Evolutionary conservation across 2,329 filamentous ascomycete genomes (phyloP).

Genomic region (Epichloe sibirici): DNA sequence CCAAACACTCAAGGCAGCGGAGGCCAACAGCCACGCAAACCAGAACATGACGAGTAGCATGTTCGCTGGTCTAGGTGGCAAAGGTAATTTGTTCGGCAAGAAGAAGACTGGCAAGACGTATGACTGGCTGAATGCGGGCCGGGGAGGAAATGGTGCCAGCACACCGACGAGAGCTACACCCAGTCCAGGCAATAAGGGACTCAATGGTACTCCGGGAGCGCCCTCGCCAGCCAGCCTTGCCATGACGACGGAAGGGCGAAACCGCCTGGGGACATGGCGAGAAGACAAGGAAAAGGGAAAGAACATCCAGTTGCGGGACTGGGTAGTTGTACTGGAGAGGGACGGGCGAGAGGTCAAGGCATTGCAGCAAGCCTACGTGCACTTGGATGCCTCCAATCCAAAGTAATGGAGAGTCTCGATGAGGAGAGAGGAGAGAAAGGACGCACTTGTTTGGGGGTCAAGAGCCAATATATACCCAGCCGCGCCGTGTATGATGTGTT

Average conservation of each 20-base stretch:
- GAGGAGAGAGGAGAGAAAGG: not conserved
- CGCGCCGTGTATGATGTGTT: not conserved
- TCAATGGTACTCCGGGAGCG: conserved; percentile 20
- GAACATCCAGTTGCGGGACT: conserved; percentile 75
- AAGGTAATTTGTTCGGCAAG: conserved; percentile 43
- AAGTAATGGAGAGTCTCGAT: conserved; percentile 16
- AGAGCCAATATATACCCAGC: conserved; percentile 8
- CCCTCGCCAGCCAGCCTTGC: conserved; percentile 21
- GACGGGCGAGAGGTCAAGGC: conserved; percentile 58
- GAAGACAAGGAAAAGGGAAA: conserved; percentile 67
- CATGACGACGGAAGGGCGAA: conserved; percentile 45
- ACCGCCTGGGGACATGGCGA: conserved; percentile 60
- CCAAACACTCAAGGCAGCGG: conserved; percentile 62
- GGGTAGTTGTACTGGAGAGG: conserved; percentile 65
- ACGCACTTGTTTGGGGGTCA: not conserved
- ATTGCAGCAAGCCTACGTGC: conserved; percentile 45
- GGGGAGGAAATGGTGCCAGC: conserved; percentile 39
- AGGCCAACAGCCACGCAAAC: conserved; percentile 66
- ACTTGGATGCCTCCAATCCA: conserved; percentile 37
- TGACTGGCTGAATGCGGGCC: conserved; percentile 55
- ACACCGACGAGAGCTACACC: conserved; percentile 31
- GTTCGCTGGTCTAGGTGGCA: conserved; percentile 53
- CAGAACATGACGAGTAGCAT: conserved; percentile 75
- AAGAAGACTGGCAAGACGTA: conserved; percentile 57
- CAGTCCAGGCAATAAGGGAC: conserved; percentile 20